Base-by-base conservation (phyloP, 257 asterid genomes). In the Solanum chmielewskii region DNA sequence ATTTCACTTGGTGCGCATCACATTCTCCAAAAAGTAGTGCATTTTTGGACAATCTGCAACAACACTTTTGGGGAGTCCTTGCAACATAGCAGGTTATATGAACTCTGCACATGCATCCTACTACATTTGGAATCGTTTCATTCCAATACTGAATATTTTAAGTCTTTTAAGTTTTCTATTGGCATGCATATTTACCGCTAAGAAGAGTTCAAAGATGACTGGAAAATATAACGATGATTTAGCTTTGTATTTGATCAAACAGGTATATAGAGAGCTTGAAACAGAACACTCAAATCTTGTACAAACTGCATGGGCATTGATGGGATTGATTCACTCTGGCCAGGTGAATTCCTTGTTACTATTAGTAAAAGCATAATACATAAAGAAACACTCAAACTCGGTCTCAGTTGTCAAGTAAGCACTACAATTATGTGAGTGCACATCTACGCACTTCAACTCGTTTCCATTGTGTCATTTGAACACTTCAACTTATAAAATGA, bases 231-330 rank as follows among this genome's bases (percentile, higher is more conserved):
- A 76, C 21, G 0, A 35, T 25, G 39, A 42, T 37, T 13, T 15
- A 2, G 9, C 66, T 45, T 27, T 47, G 84, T 45, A 78, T 47
- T 78, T 78, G 5, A 0, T 25, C 52, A 59, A 85, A 88, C 76
- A 96, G 99, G 92, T 88, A 87, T 95, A 95, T 6, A 90, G 92
- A 31, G 93, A 92, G 13, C 87, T 96, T 4, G 96, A 95, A 88
- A 93, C 86, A 31, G 90, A 89, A 16, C 88, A 87, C 5, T 96
- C 98, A 3, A 95, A 95, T 85, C 89, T 96, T 89, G 98, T 95
- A 25, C 98, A 96, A 42, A 95, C 98, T 62, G 86, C 98, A 1
- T 96, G 98, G 98, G 96, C 96, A 7, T 44, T 93, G 92, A 93
- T 94, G 98, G 98, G 96, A 9, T 91, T 96, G 18, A 91, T 95